These are phyloP conservation scores for Fusarium beomiforme DNA, from an alignment of 2,329 filamentous ascomycete genomes.

Conservation along the genomic window DNA sequence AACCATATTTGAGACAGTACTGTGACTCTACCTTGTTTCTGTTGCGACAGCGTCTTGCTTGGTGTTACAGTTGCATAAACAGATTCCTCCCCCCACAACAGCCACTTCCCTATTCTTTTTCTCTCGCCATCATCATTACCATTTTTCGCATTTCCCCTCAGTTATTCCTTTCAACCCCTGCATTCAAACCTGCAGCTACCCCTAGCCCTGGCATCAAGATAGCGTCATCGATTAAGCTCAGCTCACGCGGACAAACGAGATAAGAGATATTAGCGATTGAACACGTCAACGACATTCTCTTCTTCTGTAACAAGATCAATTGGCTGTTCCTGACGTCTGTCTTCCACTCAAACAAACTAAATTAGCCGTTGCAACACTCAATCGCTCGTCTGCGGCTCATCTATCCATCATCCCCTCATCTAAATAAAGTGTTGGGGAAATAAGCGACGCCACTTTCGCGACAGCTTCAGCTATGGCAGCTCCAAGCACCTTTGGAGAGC, in stretches of 20 bases:
- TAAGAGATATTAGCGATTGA: constrained; percentile 9
- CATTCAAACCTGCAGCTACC: constrained; percentile 20
- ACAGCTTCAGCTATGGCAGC: constrained; percentile 51
- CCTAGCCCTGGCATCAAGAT: constrained; percentile 22
- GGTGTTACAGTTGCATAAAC: constrained; percentile 14
- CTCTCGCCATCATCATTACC: neutral
- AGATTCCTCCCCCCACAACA: neutral
- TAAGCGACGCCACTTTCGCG: constrained; percentile 2
- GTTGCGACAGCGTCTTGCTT: neutral
- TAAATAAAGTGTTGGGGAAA: constrained; percentile 31
- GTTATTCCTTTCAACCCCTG: constrained; percentile 18
- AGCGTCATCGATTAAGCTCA: constrained; percentile 38
- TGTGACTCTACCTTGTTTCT: constrained; percentile 3
- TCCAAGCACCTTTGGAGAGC: constrained; percentile 56
- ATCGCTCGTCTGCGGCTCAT: neutral
- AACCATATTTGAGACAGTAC: constrained; percentile 23
- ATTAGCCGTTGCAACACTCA: neutral
- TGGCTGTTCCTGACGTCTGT: neutral
- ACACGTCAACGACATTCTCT: constrained; percentile 22
- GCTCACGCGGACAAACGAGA: constrained; percentile 12
- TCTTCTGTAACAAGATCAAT: constrained; percentile 8
- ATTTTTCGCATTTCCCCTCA: constrained; percentile 3
- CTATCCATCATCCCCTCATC: constrained; percentile 8
- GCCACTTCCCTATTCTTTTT: neutral
- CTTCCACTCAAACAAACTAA: neutral